phyloP scores from a whole-genome alignment of 2,329 filamentous ascomycete genomes.

The Botrytis cinerea region DNA sequence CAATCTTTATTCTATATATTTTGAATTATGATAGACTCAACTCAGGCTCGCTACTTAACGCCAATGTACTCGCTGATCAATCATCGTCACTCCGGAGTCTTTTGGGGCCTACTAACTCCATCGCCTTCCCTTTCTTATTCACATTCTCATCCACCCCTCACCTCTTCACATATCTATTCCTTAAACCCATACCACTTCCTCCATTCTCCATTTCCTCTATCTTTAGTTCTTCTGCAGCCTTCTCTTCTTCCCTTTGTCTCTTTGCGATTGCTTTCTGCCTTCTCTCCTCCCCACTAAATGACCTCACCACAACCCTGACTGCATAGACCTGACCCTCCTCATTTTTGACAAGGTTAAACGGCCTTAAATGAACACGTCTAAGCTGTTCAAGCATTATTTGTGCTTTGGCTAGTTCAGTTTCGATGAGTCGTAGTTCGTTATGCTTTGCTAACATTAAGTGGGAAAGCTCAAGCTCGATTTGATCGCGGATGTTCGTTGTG shows the following conservation, averaged over 20 bases:
- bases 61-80: background rate
- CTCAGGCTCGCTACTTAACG: too few species aligned
- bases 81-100: background rate
- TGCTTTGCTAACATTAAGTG: slow-evolving; percentile 79
- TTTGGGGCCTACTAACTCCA: background rate
- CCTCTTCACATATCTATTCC: background rate
- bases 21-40: background rate
- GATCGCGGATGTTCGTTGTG: background rate
- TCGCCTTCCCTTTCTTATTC: background rate
- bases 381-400: slow-evolving; percentile 92
- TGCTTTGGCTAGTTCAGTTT: slow-evolving; percentile 94
- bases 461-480: slow-evolving; percentile 6
- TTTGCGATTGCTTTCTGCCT: background rate
- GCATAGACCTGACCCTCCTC: slow-evolving; percentile 51
- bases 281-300: background rate
- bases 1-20: background rate
- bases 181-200: slow-evolving; percentile 4
- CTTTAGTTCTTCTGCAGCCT: background rate
- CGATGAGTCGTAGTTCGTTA: slow-evolving; percentile 88
- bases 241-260: background rate
- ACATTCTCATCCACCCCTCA: background rate
- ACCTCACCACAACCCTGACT: background rate
- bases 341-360: slow-evolving; percentile 67
- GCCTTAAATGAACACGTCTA: slow-evolving; percentile 86
- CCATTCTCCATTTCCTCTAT: background rate